Conservation (phyloP, 2,329 filamentous ascomycete genomes). For the Pseudogymnoascus sp. region DNA sequence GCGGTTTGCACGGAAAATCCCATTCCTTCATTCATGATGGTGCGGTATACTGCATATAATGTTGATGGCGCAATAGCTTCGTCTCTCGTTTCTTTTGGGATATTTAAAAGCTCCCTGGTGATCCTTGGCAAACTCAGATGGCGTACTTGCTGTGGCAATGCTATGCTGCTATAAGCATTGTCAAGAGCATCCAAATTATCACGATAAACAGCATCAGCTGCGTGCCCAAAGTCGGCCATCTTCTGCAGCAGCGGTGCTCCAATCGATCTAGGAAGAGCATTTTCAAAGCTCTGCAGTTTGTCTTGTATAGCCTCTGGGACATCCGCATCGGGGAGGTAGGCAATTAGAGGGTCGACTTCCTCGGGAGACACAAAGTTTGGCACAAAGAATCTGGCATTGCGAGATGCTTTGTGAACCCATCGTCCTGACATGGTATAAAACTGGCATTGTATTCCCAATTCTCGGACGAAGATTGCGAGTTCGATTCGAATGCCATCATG, state of each 20-base stretch:
- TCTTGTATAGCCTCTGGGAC: constrained; percentile 29
- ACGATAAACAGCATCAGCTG: constrained; percentile 41
- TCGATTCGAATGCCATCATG: constrained; percentile 21
- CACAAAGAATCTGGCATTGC: constrained; percentile 36
- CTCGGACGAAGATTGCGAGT: constrained; percentile 42
- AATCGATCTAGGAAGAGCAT: constrained; percentile 38
- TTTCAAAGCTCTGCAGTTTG: constrained; percentile 30
- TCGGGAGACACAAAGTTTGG: constrained; percentile 36
- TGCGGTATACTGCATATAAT: constrained; percentile 4
- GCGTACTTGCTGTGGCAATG: constrained; percentile 35
- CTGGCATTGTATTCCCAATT: constrained; percentile 34
- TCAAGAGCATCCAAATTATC: constrained; percentile 39
- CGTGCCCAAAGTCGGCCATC: constrained; percentile 36
- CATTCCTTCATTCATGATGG: constrained; percentile 4
- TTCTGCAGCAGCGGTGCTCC: constrained; percentile 36
- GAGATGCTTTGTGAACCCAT: constrained; percentile 35
- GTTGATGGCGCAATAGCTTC: not conserved
- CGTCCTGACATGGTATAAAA: constrained; percentile 43
- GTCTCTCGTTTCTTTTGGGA: not conserved
- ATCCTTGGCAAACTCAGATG: not conserved
- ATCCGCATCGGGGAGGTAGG: constrained; percentile 37
- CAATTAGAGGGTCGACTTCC: constrained; percentile 36
- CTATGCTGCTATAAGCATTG: constrained; percentile 39
- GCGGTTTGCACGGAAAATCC: not conserved
- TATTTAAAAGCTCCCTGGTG: not conserved